Base-by-base conservation (phyloP, 176 grass and related monocot species). In the Microstegium vimineum region DNA sequence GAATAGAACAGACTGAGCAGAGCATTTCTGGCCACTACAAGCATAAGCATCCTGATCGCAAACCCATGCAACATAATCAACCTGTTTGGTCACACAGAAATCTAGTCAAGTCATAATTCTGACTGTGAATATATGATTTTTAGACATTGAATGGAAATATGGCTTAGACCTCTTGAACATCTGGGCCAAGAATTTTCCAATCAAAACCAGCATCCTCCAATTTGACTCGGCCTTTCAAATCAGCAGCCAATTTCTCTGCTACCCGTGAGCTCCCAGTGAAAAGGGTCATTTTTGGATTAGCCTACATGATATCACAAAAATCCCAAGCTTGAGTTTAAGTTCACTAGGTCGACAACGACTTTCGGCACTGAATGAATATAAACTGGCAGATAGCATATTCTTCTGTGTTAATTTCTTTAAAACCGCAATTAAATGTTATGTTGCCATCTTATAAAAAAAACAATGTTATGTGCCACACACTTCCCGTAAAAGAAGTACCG, bases 21-120 rank as follows among this genome's bases (percentile, higher is more conserved):
- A 98, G 85, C 96, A 98, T 69, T 98, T 98, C 75, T 98, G 96
- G 74, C 96, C 93, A 38, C 93, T 95, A 65, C 96, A 98, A 86
- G 96, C 93, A 83, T 98, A 95, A 47, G 96, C 96, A 93, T 98
- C 96, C 88, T 98, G 96, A 77, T 98, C 96, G 4, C 96, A 98
- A 83, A 98, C 96, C 96, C 93, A 98, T 84, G 93, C 83, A 64
- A 98, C 90, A 69, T 95, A 98, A 91, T 95, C 93, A 57, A 93
- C 93, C 96, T 98, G 81, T 67, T 80, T 82, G 64, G 33, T 27
- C 20, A 72, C 5, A 66, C 32, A 73, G 4, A 83, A 78, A 71
- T 42, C 56, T 59, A 76, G 47, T 85, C 14, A 81, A 69, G 15
- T 71, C 75, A 61, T 1, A 36, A 69, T 25, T 57, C 16, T 31